These are phyloP conservation scores for Solanum pimpinellifolium DNA, from an alignment of 257 asterid genomes.

Conservation along the genomic window DNA sequence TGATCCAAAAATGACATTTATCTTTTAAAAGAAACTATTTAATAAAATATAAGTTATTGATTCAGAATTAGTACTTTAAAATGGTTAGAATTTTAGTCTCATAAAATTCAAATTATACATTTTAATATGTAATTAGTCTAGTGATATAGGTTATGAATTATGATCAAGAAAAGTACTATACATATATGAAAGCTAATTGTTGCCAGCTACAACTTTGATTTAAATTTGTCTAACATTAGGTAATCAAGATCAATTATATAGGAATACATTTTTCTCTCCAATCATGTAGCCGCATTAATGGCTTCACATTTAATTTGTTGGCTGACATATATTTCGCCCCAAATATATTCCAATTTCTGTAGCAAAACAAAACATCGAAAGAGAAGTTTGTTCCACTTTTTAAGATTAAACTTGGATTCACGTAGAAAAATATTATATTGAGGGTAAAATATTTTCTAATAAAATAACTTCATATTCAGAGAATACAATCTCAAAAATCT, in stretches of 20 bases:
- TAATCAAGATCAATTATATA: not conserved
- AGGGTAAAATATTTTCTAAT: accelerated
- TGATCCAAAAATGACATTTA: no score
- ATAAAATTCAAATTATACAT: not conserved
- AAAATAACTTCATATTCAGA: no score
- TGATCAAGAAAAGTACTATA: not conserved
- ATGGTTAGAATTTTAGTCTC: not conserved
- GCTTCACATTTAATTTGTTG: not conserved
- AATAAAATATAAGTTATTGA: not conserved
- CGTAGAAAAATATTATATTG: no score
- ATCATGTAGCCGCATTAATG: not conserved
- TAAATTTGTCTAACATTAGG: not conserved
- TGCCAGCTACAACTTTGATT: not conserved
- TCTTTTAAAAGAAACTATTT: not conserved
- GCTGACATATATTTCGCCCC: not conserved
- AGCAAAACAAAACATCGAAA: not conserved
- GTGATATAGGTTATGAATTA: not conserved
- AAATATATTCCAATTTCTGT: not conserved
- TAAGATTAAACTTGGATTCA: no score
- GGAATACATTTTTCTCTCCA: not conserved
- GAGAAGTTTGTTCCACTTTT: not conserved
- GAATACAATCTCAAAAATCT: no score
- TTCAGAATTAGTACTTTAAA: not conserved
- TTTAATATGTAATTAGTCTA: not conserved
- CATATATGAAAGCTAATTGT: not conserved